Base-by-base conservation (phyloP, 148 eudicot species). In the Pouteria glomerata region DNA sequence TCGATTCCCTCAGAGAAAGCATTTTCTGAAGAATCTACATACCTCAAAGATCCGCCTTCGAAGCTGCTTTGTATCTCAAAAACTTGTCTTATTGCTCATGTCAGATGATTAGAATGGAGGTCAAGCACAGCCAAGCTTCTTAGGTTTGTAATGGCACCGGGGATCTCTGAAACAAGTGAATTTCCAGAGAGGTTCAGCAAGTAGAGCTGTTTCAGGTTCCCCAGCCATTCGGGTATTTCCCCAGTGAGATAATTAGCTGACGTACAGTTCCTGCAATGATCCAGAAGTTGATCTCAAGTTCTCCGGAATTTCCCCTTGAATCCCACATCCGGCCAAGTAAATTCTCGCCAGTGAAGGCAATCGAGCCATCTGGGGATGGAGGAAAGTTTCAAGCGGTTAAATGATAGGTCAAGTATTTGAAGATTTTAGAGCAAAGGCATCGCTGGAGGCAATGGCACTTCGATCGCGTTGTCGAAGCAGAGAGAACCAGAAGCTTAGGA, bases 21-120 rank as follows among this genome's bases (percentile, higher is more conserved):
- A 45, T 88, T 82, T 52, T 78, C 69, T 1, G 88, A 86, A 26
- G 84, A 84, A 73, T 86, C 88, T 26, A 84, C 33, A 45, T 73
- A 66, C 42, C 57, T 63, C 66, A 86, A 57, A 11, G 74, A 57
- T 31, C 82, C 82, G 21, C 50, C 74, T n/a, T 41, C 21, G n/a
- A 74, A 81, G 39, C 59, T 75, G 74, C 72, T 78, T 34, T 59
- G 55, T 44, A 78, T 65, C 66, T 77, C 47, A 45, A 86, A 85
- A 42, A 81, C 80, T 39, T 66, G 47, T 59, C 75, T 69, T 26
- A 85, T 33, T 0, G 83, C 69, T 27, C 93, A 88, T 76, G 76
- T 58, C 39, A 88, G 76, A 15, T 77, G 84, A 71, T 88, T 86
- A 11, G 90, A 84, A 56, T 86, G 89, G 33, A 88, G 87, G 57